Evolutionary conservation across 2,329 filamentous ascomycete species (phyloP).

Genomic region (Teratosphaeria nubilosa): DNA sequence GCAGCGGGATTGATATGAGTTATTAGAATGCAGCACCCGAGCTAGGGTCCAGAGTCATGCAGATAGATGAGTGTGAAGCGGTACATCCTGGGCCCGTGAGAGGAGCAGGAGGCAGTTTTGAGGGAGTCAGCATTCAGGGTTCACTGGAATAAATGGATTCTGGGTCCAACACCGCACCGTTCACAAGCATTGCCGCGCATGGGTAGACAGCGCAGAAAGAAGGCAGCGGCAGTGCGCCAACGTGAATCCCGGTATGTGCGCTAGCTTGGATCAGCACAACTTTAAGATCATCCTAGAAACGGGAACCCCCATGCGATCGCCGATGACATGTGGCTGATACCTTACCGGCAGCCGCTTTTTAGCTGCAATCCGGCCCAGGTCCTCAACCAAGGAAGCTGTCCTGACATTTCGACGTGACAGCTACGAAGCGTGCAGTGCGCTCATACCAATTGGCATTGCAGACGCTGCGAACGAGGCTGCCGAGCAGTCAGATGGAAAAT

Average conservation of each 20-base stretch:
- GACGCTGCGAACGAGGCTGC: neutral
- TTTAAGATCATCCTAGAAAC: neutral
- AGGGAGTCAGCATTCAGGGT: neutral
- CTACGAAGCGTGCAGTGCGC: neutral
- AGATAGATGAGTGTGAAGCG: neutral
- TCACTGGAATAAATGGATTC: neutral
- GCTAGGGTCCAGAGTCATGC: neutral
- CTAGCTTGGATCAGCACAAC: slow-evolving; percentile 1
- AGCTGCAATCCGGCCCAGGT: neutral
- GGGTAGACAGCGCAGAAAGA: neutral
- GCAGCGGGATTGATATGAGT: neutral
- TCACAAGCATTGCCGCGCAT: neutral
- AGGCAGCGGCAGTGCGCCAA: neutral
- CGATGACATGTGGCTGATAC: neutral
- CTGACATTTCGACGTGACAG: neutral
- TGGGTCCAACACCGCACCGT: neutral
- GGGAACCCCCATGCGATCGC: neutral
- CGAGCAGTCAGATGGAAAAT: neutral
- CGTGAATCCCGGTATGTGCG: neutral
- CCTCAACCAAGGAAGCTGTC: neutral
- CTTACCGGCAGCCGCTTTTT: neutral
- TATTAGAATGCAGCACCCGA: neutral
- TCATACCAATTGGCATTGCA: neutral
- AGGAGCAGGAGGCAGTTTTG: neutral
- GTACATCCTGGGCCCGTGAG: neutral